A percentile compares a stretch with the other conserved stretches of the same genome.
Evolutionary conservation across 2,329 filamentous ascomycete species (phyloP).

Genomic region (Diatrype stigma): DNA sequence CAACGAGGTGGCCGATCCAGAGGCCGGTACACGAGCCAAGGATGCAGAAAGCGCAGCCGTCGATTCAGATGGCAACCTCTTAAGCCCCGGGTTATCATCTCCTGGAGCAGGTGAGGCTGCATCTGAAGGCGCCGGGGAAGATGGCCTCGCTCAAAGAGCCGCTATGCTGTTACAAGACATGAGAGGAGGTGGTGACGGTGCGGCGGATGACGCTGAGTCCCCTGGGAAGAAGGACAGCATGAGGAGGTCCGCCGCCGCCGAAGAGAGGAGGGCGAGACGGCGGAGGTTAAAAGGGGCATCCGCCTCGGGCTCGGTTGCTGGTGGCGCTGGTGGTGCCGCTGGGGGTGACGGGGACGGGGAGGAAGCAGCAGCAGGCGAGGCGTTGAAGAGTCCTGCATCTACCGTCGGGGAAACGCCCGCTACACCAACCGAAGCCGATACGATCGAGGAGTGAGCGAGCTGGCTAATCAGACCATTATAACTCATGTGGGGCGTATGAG

Average conservation of each 20-base stretch:
- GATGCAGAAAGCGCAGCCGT: constrained; percentile 28
- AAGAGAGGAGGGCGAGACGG: constrained; percentile 29
- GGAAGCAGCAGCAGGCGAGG: neutral
- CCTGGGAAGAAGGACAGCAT: constrained; percentile 53
- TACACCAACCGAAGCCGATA: neutral
- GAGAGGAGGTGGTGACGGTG: constrained; percentile 60
- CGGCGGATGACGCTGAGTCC: constrained; percentile 53
- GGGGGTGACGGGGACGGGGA: neutral
- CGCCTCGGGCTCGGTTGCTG: constrained; percentile 12
- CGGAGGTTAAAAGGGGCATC: constrained; percentile 27
- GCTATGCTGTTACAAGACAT: constrained; percentile 81
- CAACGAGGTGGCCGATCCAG: constrained; percentile 57
- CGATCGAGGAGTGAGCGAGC: neutral
- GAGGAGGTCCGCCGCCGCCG: constrained; percentile 46
- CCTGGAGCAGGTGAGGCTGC: constrained; percentile 32
- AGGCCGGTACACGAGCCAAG: constrained; percentile 33
- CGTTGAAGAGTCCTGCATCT: neutral
- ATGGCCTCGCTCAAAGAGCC: constrained; percentile 82
- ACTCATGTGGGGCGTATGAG: neutral
- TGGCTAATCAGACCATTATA: neutral
- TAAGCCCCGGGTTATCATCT: constrained; percentile 47
- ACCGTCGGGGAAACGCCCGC: neutral
- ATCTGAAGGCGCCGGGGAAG: constrained; percentile 37
- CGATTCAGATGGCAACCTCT: constrained; percentile 45
- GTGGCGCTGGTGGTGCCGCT: constrained; percentile 2